These are phyloP conservation scores for Scedosporium aurantiacum DNA, from an alignment of 2,329 filamentous ascomycete species.

Conservation along the genomic window DNA sequence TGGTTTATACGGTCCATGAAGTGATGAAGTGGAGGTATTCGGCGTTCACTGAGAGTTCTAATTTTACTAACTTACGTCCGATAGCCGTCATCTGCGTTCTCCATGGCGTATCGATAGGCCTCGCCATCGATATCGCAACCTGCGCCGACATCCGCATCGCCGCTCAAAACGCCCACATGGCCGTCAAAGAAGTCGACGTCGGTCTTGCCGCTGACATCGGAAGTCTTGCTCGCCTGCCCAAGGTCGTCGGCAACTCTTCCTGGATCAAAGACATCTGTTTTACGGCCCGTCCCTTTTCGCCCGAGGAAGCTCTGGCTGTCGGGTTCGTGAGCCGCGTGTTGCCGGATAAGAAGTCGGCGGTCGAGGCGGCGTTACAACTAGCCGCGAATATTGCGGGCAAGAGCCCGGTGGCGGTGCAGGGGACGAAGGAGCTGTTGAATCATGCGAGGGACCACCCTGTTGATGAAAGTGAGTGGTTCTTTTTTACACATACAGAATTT, in stretches of 20 bases:
- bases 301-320: conserved; percentile 56
- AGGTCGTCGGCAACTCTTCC: conserved; percentile 56
- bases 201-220: conserved; percentile 72
- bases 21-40: neutral
- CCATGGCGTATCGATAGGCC: conserved; percentile 66
- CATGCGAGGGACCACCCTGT: conserved; percentile 69
- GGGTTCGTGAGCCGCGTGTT: conserved; percentile 60
- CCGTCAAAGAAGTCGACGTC: conserved; percentile 75
- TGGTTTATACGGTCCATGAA: neutral
- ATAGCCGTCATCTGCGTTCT: conserved; percentile 70
- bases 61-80: neutral
- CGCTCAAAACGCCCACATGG: conserved; percentile 46
- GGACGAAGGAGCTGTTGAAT: conserved; percentile 80
- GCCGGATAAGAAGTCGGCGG: conserved; percentile 49
- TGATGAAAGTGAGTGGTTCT: conserved; percentile 54
- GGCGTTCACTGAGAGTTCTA: no score
- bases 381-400: conserved; percentile 61
- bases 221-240: conserved; percentile 61
- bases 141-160: conserved; percentile 62
- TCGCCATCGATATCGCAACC: conserved; percentile 64
- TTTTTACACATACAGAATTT: neutral
- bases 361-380: conserved; percentile 51
- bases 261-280: conserved; percentile 75
- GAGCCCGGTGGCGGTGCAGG: conserved; percentile 78
- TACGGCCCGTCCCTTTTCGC: conserved; percentile 57